Evolutionary conservation across 129 eudicot genomes (phyloP), one percentile per base, ranked within the genome.

Genomic region (Artemisia argyi): DNA sequence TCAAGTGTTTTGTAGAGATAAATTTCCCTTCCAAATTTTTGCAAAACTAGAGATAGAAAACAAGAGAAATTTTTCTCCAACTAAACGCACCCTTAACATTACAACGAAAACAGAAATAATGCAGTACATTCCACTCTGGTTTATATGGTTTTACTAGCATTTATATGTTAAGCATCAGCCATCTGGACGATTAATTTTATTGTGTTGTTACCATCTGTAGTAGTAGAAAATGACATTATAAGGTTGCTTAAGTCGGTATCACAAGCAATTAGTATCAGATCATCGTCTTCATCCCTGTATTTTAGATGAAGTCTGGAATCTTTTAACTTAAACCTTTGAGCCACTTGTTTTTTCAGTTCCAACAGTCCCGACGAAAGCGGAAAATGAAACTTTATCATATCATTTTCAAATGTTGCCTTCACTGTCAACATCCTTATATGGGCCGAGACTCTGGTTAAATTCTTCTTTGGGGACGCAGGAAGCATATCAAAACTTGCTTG

Each of bases 261-360:
- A 67, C 72, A 67, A 49, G 72, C 59, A 20, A 67, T 26, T 6
- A 67, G 60, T 67, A 67, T 67, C 59, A 67, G 22, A 67, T 67
- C 72, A 67, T 22, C 47, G n/a, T 67, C 72, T 67, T 66, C 84
- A 72, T 80, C 79, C 44, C 28, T 71, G 39, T 75, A 75, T 49
- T 75, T 80, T n/a, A 80, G 68, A 59, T 51, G 54, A 75, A 74
- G 28, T 5, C 11, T 46, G 11, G 48, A 57, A 16, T 3, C n/a
- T 13, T 58, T 26, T 10, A 76, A 17, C 71, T 81, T 76, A 20
- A 81, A 24, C 61, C 85, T 64, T 68, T 13, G 56, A 26, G 82
- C 74, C 51, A 81, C 81, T 62, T 81, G 65, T 53, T 72, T 50
- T 50, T 65, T 54, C 46, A 81, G 18, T 13, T 76, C 78, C 54